Percentiles rank a stretch among this genome's conserved stretches.
Conservation (phyloP, 176 grass and related monocot species). For the Metroxylon sagu region DNA sequence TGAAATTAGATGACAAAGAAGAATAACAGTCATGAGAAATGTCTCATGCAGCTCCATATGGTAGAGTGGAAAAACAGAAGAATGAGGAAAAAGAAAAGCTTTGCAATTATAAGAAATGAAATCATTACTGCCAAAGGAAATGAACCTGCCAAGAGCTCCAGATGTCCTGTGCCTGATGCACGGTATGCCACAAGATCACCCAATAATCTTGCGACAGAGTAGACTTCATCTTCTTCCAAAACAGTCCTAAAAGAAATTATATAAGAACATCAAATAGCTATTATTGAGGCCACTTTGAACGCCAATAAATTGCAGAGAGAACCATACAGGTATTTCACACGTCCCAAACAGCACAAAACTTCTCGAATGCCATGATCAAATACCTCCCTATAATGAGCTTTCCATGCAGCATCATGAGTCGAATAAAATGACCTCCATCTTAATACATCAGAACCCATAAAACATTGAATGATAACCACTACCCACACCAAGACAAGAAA, state of each 20-base stretch:
- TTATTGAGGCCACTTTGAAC: no score
- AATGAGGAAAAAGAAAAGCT: not conserved
- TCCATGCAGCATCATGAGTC: conserved; percentile 97
- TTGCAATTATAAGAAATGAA: no score
- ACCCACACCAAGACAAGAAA: conserved; percentile 77
- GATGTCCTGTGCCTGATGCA: conserved; percentile 95
- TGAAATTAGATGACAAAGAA: no score
- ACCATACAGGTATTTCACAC: conserved; percentile 82
- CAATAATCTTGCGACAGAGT: conserved; percentile 89
- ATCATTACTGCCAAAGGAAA: not conserved
- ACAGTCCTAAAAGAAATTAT: conserved; percentile 52
- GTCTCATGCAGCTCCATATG: no score
- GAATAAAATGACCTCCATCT: conserved; percentile 94
- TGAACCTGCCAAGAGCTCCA: conserved; percentile 85
- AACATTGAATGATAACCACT: conserved; percentile 70
- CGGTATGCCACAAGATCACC: conserved; percentile 98
- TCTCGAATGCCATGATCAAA: conserved; percentile 97
- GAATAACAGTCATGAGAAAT: no score
- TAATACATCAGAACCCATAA: conserved; percentile 85
- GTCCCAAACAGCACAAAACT: conserved; percentile 92
- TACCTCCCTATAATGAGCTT: conserved; percentile 96
- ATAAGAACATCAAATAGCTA: not conserved
- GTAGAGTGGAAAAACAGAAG: not conserved
- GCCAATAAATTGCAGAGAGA: conserved; percentile 14
- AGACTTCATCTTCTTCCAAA: conserved; percentile 92